Conservation (phyloP, 208 protist species). For the Acanthamoeba rhysodes region DNA sequence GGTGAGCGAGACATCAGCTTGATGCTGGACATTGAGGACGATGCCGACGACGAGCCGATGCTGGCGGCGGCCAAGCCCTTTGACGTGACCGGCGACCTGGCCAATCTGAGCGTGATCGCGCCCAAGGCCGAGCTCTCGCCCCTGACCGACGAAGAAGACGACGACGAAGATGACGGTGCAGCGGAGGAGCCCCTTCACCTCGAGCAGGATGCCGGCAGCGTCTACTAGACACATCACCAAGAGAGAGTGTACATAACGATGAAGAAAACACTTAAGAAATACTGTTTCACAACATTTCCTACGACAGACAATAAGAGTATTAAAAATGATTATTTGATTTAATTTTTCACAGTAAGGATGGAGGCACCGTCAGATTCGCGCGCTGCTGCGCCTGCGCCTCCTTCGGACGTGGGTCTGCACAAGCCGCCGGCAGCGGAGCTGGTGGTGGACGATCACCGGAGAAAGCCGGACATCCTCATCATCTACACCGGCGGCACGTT, state of each 20-base stretch:
- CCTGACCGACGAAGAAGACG: too few species aligned
- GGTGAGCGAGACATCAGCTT: neutral
- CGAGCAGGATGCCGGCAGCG: neutral
- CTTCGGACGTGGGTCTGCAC: neutral
- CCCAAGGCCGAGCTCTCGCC: neutral
- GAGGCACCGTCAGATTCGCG: neutral
- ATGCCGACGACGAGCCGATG: neutral
- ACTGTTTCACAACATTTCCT: too few species aligned
- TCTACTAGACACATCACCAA: neutral
- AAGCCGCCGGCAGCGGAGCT: neutral
- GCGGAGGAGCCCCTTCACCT: neutral
- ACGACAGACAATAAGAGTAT: too few species aligned
- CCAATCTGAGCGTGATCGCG: conserved; percentile 32
- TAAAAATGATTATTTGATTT: too few species aligned
- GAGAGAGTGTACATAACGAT: neutral
- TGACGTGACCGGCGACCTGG: conserved; percentile 43
- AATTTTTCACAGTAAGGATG: too few species aligned
- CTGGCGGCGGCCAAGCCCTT: neutral
- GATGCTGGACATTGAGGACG: conserved; percentile 1
- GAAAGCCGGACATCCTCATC: conserved; percentile 32
- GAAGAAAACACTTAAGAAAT: neutral
- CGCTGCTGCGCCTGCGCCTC: neutral
- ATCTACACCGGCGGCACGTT: conserved; percentile 58
- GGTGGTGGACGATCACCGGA: neutral
- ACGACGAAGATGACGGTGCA: neutral